Evolutionary conservation across 2,329 filamentous ascomycete species (phyloP).

Genomic region (Aspergillus uvarum): DNA sequence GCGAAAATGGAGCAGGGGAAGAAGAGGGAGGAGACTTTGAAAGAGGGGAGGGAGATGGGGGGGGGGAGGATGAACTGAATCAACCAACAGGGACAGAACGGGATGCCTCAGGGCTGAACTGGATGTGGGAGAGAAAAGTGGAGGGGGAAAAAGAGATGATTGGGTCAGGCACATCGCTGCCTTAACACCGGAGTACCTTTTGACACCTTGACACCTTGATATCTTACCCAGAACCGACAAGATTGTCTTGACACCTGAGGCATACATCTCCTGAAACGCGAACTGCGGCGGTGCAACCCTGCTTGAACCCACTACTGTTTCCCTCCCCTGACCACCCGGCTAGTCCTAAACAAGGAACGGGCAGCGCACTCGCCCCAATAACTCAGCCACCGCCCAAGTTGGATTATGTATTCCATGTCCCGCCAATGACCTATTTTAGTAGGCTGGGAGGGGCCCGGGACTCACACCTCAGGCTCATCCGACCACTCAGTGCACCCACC

Average conservation of each 20-base stretch:
- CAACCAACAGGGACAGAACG: neutral
- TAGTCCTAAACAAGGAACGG: neutral
- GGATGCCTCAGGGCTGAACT: too few relatives aligned
- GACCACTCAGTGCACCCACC: neutral
- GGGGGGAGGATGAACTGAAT: neutral
- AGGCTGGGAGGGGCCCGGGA: neutral
- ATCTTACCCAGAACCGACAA: too few relatives aligned
- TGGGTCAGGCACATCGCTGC: slow-evolving; percentile 17
- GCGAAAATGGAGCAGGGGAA: neutral
- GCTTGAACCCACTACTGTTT: too few relatives aligned
- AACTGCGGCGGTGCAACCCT: slow-evolving; percentile 8
- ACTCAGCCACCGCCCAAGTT: slow-evolving; percentile 10
- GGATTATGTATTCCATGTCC: slow-evolving; percentile 7
- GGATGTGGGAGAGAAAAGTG: too few relatives aligned
- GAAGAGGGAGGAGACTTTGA: neutral
- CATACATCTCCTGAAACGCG: neutral
- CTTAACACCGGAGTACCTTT: slow-evolving; percentile 9
- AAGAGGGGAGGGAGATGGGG: neutral
- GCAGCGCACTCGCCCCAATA: slow-evolving; percentile 4
- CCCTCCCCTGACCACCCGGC: neutral
- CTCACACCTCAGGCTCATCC: slow-evolving; percentile 8
- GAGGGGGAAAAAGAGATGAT: slow-evolving; percentile 7
- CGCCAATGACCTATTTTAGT: neutral
- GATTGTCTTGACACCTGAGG: too few relatives aligned
- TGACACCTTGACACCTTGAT: neutral